These are phyloP conservation scores for Paecilomyces sp. DNA, from an alignment of 2,329 filamentous ascomycete genomes.

Conservation along the genomic window DNA sequence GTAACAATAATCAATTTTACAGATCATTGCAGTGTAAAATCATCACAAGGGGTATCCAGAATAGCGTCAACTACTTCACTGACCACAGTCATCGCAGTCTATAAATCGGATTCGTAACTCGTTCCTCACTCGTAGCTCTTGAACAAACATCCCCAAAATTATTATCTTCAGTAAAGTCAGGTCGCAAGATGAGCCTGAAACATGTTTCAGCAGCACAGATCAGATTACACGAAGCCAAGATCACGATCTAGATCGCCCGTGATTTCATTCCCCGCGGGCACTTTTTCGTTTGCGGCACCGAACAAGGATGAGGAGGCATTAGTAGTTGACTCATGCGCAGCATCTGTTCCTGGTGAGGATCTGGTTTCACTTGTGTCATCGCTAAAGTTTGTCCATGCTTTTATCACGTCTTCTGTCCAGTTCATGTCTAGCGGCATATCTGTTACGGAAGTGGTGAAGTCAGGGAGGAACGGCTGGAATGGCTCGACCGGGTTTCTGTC, in stretches of 20 bases:
- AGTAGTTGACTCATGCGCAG: not conserved
- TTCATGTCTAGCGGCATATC: not conserved
- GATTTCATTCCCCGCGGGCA: constrained; percentile 14
- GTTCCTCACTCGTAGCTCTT: too few relatives aligned
- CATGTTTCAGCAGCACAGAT: too few relatives aligned
- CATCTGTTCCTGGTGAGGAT: not conserved
- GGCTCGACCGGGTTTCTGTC: not conserved
- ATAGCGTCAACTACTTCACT: too few relatives aligned
- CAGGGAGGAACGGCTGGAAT: not conserved
- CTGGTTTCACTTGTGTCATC: not conserved
- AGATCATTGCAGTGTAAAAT: not conserved
- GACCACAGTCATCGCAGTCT: too few relatives aligned
- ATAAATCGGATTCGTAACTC: too few relatives aligned
- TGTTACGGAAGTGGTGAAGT: not conserved
- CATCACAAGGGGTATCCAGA: too few relatives aligned
- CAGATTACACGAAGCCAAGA: constrained; percentile 18
- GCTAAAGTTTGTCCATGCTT: not conserved
- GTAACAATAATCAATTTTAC: not conserved
- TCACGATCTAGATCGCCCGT: constrained; percentile 32
- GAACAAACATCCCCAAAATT: too few relatives aligned
- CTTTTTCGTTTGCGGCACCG: not conserved
- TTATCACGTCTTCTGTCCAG: not conserved
- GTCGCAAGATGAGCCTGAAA: too few relatives aligned
- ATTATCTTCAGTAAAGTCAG: too few relatives aligned
- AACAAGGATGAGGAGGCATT: not conserved